Conservation (phyloP, 2,329 filamentous ascomycete species). For the Ascomycota sp. region DNA sequence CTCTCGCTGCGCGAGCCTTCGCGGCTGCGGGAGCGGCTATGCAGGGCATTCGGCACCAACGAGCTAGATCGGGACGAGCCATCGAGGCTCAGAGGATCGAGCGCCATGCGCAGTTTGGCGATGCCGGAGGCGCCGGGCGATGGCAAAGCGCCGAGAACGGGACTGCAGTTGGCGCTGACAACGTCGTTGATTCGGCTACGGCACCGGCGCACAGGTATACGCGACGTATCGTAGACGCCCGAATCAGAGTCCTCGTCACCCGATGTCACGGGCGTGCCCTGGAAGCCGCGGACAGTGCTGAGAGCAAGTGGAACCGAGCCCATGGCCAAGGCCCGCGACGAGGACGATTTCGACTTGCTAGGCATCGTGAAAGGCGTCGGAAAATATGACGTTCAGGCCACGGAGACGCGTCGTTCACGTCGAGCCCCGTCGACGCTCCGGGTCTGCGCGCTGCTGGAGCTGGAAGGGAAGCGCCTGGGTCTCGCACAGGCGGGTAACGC, state of each 20-base stretch:
- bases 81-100: constrained; percentile 55
- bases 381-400: background rate
- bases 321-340: constrained; percentile 16
- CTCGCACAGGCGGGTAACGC: constrained; percentile 25
- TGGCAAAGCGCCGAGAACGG: constrained; percentile 26
- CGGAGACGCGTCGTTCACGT: constrained; percentile 11
- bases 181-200: constrained; percentile 28
- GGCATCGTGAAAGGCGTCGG: background rate
- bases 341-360: too few species aligned
- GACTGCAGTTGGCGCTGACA: constrained; percentile 41
- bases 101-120: constrained; percentile 56
- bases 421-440: constrained; percentile 34
- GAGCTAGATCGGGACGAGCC: constrained; percentile 30
- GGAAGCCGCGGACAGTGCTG: constrained; percentile 34
- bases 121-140: constrained; percentile 48
- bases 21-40: constrained; percentile 30
- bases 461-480: constrained; percentile 22
- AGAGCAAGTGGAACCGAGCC: constrained; percentile 24
- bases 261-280: constrained; percentile 28
- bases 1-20: constrained; percentile 31
- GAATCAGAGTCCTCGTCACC: constrained; percentile 36
- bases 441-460: constrained; percentile 31
- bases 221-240: constrained; percentile 16
- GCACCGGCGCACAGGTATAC: constrained; percentile 16
- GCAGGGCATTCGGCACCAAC: constrained; percentile 31